Conservation (phyloP, 257 asterid genomes). For the Solanum habrochaites region DNA sequence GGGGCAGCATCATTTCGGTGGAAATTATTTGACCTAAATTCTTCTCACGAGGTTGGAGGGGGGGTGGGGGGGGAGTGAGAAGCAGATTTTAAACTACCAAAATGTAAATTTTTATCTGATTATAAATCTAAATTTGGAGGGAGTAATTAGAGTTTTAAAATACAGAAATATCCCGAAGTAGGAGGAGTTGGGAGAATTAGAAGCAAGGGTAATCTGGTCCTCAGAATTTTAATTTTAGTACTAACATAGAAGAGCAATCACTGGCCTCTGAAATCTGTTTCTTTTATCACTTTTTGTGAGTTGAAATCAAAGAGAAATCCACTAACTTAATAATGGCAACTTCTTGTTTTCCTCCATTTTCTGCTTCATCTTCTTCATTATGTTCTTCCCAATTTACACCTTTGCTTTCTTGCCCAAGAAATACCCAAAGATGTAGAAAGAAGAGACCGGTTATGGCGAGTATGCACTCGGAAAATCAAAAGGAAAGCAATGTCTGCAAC, state of each 20-base stretch:
- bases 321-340: conserved; percentile 15
- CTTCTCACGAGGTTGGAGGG: no score
- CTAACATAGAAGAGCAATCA: not conserved
- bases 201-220: not conserved
- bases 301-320: not conserved
- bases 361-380: conserved; percentile 19
- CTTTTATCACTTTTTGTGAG: conserved; percentile 1
- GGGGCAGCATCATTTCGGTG: not conserved
- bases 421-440: conserved; percentile 12
- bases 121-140: not conserved
- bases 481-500: conserved; percentile 13
- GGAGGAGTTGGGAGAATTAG: not conserved
- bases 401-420: conserved; percentile 16
- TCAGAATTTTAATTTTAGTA: not conserved
- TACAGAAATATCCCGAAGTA: not conserved
- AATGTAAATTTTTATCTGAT: no score
- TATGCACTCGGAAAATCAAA: conserved; percentile 20
- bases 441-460: conserved; percentile 12
- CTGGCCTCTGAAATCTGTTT: not conserved
- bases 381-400: conserved; percentile 21
- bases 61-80: no score
- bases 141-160: not conserved
- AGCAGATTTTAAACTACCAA: not conserved
- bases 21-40: not conserved
- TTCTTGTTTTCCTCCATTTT: conserved; percentile 17